Base-by-base conservation (phyloP, 805 yeast species). In the Kodamaea hsintzibuensis region DNA sequence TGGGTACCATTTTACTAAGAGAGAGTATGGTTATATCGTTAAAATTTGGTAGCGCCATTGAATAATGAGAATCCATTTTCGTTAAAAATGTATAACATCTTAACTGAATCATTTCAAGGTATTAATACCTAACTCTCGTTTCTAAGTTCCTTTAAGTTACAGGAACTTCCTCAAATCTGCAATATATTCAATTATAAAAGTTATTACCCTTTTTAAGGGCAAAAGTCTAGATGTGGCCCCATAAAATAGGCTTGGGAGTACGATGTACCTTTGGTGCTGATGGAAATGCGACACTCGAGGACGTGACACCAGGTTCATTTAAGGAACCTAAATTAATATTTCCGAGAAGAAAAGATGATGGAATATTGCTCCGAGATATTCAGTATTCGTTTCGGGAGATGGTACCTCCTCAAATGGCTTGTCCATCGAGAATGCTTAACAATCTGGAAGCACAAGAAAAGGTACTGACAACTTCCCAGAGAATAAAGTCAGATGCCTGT, bases 191-290 rank as follows among this genome's bases (percentile, higher is more conserved):
- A 17, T 13, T 40, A 17, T 8, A 8, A 40, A 17, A n/a, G 4
- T 40, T 40, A 8, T 16, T 3, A 40, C 2, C 17, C 42, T 19
- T 14, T 38, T 33, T 39, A n/a, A 19, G 22, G 37, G 17, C 14
- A 16, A 40, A n/a, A n/a, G n/a, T n/a, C n/a, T n/a, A n/a, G 25
- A 25, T 60, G 62, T 60, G 62, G 62, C 62, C 62, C 35, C 59
- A 57, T 17, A 58, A 58, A 37, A 37, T 38, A 16, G 62, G 61
- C 18, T 51, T 58, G 47, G 62, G 62, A 16, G 50, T 54, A 19
- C 55, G 61, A 45, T 56, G 59, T 35, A 54, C 57, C 37, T 60
- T 58, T 46, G 62, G 62, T 8, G 58, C 58, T 3, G 54, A 58
- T 44, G 62, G 62, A 2, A 55, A 52, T 42, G 61, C 60, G 2